Conservation (phyloP, 2,329 filamentous ascomycete genomes). For the Cadophora sp. region DNA sequence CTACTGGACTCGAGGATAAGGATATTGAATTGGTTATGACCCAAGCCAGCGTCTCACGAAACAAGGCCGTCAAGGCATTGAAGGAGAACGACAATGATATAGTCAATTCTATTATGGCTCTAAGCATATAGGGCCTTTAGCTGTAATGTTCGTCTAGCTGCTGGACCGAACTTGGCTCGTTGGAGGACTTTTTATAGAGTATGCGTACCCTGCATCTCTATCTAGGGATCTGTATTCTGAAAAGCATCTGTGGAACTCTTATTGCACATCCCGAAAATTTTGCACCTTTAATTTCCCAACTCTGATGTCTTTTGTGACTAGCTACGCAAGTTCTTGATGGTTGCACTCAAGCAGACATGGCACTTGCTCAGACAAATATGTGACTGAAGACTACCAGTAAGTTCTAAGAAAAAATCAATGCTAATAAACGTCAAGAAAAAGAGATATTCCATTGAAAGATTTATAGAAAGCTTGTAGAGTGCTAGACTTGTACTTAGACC, state of each 20-base stretch:
- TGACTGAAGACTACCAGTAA: neutral
- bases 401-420: neutral
- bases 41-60: conserved; percentile 94
- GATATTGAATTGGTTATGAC: conserved; percentile 99
- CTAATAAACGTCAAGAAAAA: neutral
- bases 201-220: conserved; percentile 8
- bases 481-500: too few species aligned
- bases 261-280: conserved; percentile 1
- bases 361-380: neutral
- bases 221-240: conserved; percentile 22
- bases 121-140: conserved; percentile 71
- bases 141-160: conserved; percentile 20
- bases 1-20: conserved; percentile 94
- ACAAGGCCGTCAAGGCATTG: conserved; percentile 98
- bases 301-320: neutral
- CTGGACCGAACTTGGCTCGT: conserved; percentile 5
- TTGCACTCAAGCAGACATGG: neutral
- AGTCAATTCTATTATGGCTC: conserved; percentile 99
- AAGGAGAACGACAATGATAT: conserved; percentile 99
- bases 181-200: conserved; percentile 10
- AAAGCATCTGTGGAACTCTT: conserved; percentile 6
- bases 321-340: neutral
- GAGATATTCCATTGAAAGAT: neutral
- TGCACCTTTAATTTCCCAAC: neutral
- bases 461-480: neutral